Evolutionary conservation across 331 rosid genomes (phyloP).

Genomic region (Acacia pycnantha): DNA sequence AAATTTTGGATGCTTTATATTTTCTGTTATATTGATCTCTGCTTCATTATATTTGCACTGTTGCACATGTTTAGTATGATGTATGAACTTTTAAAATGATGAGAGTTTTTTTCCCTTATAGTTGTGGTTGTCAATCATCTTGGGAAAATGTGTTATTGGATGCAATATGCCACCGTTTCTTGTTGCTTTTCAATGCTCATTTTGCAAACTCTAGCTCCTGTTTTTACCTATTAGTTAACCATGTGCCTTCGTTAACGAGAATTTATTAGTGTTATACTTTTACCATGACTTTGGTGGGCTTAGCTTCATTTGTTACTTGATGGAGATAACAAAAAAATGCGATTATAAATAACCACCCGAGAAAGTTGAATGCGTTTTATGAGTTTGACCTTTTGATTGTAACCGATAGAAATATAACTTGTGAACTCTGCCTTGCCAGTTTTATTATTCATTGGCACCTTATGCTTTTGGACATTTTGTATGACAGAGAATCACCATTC

Average conservation of each 20-base stretch:
- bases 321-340: background rate
- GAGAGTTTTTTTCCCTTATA: background rate
- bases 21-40: background rate
- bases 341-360: background rate
- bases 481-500: conserved; percentile 81
- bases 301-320: background rate
- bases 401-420: conserved; percentile 1
- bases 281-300: background rate
- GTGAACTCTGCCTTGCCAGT: conserved; percentile 2
- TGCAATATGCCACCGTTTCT: background rate
- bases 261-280: background rate
- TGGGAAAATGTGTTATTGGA: background rate
- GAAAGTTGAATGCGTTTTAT: background rate
- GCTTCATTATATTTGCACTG: background rate
- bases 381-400: conserved; percentile 20
- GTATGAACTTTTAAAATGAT: background rate
- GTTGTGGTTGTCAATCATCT: background rate
- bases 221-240: background rate
- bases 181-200: background rate
- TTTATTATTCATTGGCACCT: background rate
- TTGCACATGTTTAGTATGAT: background rate
- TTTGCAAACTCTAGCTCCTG: background rate
- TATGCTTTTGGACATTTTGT: conserved; percentile 23
- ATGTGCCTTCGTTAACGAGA: background rate
- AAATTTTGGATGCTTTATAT: background rate